These are phyloP conservation scores for Talaromyces nanjingensis DNA, from an alignment of 495 filamentous ascomycete genomes.

Conservation along the genomic window DNA sequence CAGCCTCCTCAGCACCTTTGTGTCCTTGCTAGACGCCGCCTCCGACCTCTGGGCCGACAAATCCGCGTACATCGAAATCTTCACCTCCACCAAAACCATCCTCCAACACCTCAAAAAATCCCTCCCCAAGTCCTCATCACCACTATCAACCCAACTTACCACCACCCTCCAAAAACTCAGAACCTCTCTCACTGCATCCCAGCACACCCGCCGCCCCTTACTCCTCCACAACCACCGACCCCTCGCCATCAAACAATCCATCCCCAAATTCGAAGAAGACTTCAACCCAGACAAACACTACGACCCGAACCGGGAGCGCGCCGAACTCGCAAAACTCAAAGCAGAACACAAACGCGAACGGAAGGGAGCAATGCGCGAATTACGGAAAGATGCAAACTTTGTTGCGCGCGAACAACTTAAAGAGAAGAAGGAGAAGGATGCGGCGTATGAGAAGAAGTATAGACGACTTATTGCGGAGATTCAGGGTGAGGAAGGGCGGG, in stretches of 20 bases:
- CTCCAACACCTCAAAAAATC: conserved; percentile 48
- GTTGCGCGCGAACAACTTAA: conserved; percentile 80
- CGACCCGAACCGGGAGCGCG: conserved; percentile 82
- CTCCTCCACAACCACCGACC: conserved; percentile 85
- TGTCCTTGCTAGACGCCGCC: conserved; percentile 50
- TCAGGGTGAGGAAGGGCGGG: conserved; percentile 83
- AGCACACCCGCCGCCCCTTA: conserved; percentile 62
- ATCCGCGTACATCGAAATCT: conserved; percentile 67
- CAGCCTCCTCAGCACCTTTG: conserved; percentile 49
- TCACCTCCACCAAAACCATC: conserved; percentile 50
- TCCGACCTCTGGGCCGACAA: conserved; percentile 58
- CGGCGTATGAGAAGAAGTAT: conserved; percentile 90
- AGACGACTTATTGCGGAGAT: conserved; percentile 87
- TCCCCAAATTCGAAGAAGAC: conserved; percentile 94
- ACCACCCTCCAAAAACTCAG: conserved; percentile 35
- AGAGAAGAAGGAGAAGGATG: conserved; percentile 87
- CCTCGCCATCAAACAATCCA: conserved; percentile 75
- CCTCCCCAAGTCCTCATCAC: neutral
- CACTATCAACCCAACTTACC: conserved; percentile 22
- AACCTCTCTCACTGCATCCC: conserved; percentile 46
- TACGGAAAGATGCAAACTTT: conserved; percentile 90
- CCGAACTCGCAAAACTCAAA: conserved; percentile 71
- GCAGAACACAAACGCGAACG: conserved; percentile 88
- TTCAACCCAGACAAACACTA: conserved; percentile 95
- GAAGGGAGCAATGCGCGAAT: conserved; percentile 90